Evolutionary conservation across 169 alveolate species (phyloP).

Genomic region (Plasmodium sp.): DNA sequence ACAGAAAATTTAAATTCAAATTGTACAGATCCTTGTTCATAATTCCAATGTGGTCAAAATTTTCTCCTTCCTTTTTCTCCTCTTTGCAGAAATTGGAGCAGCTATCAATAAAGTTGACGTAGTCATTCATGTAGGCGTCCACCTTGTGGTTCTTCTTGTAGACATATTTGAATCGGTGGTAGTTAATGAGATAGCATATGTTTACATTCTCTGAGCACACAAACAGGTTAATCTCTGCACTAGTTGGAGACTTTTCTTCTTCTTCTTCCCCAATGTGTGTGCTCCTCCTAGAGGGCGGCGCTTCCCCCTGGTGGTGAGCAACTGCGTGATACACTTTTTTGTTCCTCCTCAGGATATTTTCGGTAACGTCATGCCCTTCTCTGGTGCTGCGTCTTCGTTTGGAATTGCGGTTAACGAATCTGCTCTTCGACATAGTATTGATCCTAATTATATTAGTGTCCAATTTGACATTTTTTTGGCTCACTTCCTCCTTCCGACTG

Average conservation of each 20-base stretch:
- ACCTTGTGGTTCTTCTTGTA: slow-evolving; percentile 39
- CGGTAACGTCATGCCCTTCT: neutral
- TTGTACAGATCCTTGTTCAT: slow-evolving; percentile 71
- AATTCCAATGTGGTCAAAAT: slow-evolving; percentile 52
- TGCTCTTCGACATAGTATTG: neutral
- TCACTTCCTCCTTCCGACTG: neutral
- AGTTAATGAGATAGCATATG: slow-evolving; percentile 65
- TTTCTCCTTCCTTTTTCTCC: neutral
- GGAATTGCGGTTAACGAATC: neutral
- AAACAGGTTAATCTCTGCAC: slow-evolving; percentile 5
- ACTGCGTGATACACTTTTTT: neutral
- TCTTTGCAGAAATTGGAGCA: slow-evolving; percentile 45
- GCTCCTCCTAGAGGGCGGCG: neutral
- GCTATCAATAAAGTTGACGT: slow-evolving; percentile 51
- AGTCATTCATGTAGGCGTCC: slow-evolving; percentile 60
- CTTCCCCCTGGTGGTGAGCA: neutral
- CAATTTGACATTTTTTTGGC: neutral
- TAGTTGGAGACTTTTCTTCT: neutral
- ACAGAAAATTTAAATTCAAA: slow-evolving; percentile 51
- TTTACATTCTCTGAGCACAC: slow-evolving; percentile 54
- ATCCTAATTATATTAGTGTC: neutral
- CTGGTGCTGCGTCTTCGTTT: neutral
- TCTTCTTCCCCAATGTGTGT: neutral
- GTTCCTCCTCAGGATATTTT: neutral
- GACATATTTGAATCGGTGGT: slow-evolving; percentile 38